Percentiles rank a stretch among this genome's conserved stretches.
These are phyloP conservation scores for Recurvomyces mirabilis DNA, from an alignment of 495 filamentous ascomycete genomes.

Conservation along the genomic window DNA sequence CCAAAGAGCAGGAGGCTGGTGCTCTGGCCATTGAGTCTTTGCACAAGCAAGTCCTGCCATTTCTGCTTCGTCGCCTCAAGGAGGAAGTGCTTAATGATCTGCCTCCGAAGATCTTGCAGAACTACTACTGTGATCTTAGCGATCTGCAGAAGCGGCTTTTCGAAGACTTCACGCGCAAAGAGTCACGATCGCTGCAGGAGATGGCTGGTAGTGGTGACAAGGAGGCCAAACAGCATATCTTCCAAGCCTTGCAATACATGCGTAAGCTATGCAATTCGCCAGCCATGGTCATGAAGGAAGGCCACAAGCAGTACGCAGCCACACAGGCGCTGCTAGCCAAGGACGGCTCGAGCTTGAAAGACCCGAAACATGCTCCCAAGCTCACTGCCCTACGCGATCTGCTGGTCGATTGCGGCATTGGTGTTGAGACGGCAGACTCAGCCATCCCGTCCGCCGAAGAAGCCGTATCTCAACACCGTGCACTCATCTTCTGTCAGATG, in stretches of 20 bases:
- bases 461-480: constrained; percentile 88
- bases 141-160: constrained; percentile 91
- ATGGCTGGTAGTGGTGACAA: constrained; percentile 72
- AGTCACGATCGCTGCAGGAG: constrained; percentile 68
- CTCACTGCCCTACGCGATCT: constrained; percentile 79
- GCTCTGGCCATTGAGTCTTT: constrained; percentile 91
- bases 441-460: constrained; percentile 53
- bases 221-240: constrained; percentile 93
- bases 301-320: constrained; percentile 79
- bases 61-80: constrained; percentile 91
- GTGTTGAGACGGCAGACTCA: constrained; percentile 44
- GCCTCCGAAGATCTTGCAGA: constrained; percentile 96
- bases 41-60: constrained; percentile 95
- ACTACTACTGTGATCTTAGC: constrained; percentile 98
- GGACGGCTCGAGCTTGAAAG: constrained; percentile 63
- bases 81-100: constrained; percentile 95
- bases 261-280: constrained; percentile 97
- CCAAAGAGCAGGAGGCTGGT: constrained; percentile 95
- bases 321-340: constrained; percentile 61
- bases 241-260: constrained; percentile 99
- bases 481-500: constrained; percentile 97
- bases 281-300: constrained; percentile 85
- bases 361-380: constrained; percentile 84
- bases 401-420: constrained; percentile 91
- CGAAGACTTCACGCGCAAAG: constrained; percentile 89